phyloP scores from a whole-genome alignment of 2,329 filamentous ascomycete genomes.

The Pyricularia sp. region DNA sequence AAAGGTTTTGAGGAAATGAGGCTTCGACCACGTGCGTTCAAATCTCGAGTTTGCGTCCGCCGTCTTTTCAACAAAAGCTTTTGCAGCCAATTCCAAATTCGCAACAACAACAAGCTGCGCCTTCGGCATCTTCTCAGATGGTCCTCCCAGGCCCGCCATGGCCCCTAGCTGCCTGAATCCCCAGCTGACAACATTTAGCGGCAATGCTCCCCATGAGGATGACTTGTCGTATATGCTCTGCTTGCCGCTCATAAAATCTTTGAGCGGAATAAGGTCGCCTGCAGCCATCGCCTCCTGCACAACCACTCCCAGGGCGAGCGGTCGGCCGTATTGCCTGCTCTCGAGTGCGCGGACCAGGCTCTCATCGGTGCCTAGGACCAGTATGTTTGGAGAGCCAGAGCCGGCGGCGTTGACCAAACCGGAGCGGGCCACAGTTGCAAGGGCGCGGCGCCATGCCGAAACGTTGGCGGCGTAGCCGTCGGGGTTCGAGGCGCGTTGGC shows the following conservation, averaged over 20 bases:
- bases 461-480: constrained; percentile 18
- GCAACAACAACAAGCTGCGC: constrained; percentile 53
- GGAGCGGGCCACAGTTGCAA: constrained; percentile 16
- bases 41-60: constrained; percentile 35
- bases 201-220: constrained; percentile 49
- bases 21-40: constrained; percentile 54
- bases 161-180: constrained; percentile 58
- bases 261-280: constrained; percentile 56
- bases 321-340: constrained; percentile 65
- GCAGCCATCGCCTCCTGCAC: constrained; percentile 59
- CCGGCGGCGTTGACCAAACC: constrained; percentile 17
- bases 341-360: constrained; percentile 59
- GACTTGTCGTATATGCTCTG: constrained; percentile 57
- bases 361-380: constrained; percentile 44
- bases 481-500: constrained; percentile 13
- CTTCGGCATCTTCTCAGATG: constrained; percentile 41
- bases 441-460: constrained; percentile 21
- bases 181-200: constrained; percentile 65
- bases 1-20: constrained; percentile 50
- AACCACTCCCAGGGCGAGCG: constrained; percentile 67
- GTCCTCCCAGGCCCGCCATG: constrained; percentile 24
- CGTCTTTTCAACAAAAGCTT: constrained; percentile 35
- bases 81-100: constrained; percentile 47
- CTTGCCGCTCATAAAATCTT: constrained; percentile 50
- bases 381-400: constrained; percentile 26